Conservation (phyloP, 177 flowering plant species). For the Telopea speciosissima region DNA sequence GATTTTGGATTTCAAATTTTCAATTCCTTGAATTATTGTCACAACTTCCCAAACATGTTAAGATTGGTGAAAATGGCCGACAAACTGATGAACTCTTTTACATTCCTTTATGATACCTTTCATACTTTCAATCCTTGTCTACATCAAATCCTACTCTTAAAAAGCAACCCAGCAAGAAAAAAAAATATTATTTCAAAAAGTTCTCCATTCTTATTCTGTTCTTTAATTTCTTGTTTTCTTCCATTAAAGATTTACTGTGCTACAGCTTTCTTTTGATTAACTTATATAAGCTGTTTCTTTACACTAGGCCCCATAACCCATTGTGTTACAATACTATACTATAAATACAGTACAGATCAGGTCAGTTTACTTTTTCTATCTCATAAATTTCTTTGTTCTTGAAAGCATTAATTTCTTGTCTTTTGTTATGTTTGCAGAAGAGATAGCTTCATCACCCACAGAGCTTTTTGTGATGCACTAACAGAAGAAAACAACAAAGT, state of each 20-base stretch:
- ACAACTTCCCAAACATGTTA: neutral
- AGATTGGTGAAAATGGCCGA: neutral
- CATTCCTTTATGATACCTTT: neutral
- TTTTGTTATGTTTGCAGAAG: conserved; percentile 34
- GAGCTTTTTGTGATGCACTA: conserved; percentile 72
- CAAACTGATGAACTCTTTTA: neutral
- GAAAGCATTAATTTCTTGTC: neutral
- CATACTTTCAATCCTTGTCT: neutral
- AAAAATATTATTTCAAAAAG: too few species aligned
- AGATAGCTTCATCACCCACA: conserved; percentile 69
- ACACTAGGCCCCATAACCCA: too few species aligned
- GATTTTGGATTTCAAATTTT: neutral
- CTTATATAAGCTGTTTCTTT: too few species aligned
- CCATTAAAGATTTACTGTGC: too few species aligned
- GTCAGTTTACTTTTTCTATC: too few species aligned
- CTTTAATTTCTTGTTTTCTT: too few species aligned
- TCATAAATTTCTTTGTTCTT: too few species aligned
- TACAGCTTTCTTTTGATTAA: neutral
- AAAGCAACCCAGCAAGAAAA: neutral
- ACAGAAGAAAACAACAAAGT: conserved; percentile 67
- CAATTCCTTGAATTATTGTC: neutral
- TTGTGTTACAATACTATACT: too few species aligned
- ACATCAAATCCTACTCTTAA: neutral
- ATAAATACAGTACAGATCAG: too few species aligned
- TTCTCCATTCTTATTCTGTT: too few species aligned